Conservation (phyloP, 257 asterid genomes). For the Ehretia macrophylla region DNA sequence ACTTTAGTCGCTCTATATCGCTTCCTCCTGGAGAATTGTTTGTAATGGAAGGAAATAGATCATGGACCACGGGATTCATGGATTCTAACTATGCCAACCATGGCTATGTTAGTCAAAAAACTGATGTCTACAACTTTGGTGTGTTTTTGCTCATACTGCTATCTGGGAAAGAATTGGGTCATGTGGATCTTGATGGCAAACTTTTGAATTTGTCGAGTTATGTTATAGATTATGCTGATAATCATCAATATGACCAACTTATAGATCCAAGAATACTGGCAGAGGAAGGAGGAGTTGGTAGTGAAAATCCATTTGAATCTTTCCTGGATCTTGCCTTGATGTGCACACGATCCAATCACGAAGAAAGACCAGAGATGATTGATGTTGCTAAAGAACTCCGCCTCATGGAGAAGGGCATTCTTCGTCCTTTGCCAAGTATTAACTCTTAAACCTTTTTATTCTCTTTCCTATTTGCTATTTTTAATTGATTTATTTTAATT, state of each 20-base stretch:
- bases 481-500: too few relatives aligned
- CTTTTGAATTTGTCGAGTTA: background rate
- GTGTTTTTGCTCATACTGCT: constrained; percentile 4
- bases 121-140: constrained; percentile 12
- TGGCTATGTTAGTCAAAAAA: background rate
- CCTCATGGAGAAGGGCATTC: background rate
- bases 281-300: too few relatives aligned
- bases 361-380: background rate
- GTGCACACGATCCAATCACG: background rate
- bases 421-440: too few relatives aligned
- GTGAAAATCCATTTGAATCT: too few relatives aligned
- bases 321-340: background rate
- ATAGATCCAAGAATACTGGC: background rate
- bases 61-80: constrained; percentile 7
- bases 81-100: constrained; percentile 1
- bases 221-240: background rate
- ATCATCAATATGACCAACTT: background rate
- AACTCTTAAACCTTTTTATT: too few relatives aligned
- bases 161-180: constrained; percentile 1
- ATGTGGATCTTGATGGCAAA: background rate
- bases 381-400: background rate
- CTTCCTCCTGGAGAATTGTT: constrained; percentile 19
- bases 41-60: background rate
- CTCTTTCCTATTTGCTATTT: too few relatives aligned
- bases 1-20: constrained; percentile 7